Conservation (phyloP, 768 basidiomycete genomes). For the Tricholoma hemisulphureum region DNA sequence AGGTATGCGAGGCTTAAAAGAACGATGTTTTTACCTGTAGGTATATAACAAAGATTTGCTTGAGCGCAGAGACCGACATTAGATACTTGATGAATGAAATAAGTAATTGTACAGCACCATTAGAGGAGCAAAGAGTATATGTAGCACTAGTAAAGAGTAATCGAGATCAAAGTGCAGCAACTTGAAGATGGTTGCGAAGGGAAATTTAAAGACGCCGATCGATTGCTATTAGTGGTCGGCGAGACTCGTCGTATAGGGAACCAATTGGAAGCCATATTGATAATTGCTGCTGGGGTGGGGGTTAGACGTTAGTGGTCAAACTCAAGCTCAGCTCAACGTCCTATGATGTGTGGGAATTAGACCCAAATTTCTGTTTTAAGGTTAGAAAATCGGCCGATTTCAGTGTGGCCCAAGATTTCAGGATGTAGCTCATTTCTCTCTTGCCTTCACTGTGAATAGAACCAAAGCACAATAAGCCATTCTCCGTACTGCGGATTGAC, state of each 20-base stretch:
- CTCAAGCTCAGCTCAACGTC: background rate
- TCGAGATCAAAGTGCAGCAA: conserved; percentile 11
- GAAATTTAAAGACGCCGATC: background rate
- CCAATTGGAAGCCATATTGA: background rate
- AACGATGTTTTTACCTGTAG: conserved; percentile 78
- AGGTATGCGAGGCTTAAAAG: conserved; percentile 79
- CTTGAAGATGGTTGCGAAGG: too few relatives aligned
- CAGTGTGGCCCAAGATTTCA: conserved; percentile 48
- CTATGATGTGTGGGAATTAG: conserved; percentile 34
- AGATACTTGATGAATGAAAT: background rate
- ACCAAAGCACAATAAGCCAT: conserved; percentile 6
- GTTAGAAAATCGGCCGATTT: conserved; percentile 50
- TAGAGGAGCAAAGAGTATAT: too few relatives aligned
- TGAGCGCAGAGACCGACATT: too few relatives aligned
- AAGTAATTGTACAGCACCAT: background rate
- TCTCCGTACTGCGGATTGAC: background rate
- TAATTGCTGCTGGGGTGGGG: too few relatives aligned
- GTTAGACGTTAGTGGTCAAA: too few relatives aligned
- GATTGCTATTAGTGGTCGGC: background rate
- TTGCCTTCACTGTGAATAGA: conserved; percentile 47
- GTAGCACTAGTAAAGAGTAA: background rate
- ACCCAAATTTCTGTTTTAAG: conserved; percentile 54
- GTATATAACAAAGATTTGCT: conserved; percentile 4
- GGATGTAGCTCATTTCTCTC: conserved; percentile 51
- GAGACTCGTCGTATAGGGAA: too few relatives aligned